phyloP scores from a whole-genome alignment of 139 green algal species.

The Coelastrella sp. region DNA sequence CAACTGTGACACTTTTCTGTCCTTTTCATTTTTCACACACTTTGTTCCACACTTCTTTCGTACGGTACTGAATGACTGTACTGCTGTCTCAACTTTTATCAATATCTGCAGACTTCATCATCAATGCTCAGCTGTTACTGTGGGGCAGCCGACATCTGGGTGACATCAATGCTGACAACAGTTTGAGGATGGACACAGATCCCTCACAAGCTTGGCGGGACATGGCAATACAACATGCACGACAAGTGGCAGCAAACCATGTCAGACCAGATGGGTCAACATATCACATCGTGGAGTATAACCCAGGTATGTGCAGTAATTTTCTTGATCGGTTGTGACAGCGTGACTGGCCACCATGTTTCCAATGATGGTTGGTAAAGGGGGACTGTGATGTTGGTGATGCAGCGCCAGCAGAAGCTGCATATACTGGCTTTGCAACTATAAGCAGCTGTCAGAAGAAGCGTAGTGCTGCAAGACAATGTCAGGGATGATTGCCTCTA shows the following conservation, averaged over 20 bases:
- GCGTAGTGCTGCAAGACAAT: too few species aligned
- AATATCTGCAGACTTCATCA: constrained; percentile 38
- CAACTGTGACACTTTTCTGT: too few species aligned
- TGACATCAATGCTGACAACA: not conserved
- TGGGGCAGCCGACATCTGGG: constrained; percentile 9
- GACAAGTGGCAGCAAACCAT: constrained; percentile 43
- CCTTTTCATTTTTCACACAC: too few species aligned
- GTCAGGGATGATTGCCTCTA: too few species aligned
- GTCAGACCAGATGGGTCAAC: constrained; percentile 46
- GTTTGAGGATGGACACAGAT: constrained; percentile 23
- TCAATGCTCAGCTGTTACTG: constrained; percentile 39
- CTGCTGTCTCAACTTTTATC: too few species aligned
- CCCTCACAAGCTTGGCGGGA: constrained; percentile 11
- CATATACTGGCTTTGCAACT: not conserved
- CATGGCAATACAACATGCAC: constrained; percentile 21
- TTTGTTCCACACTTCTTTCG: too few species aligned
- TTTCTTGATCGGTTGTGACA: constrained; percentile 8
- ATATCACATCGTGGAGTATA: constrained; percentile 47
- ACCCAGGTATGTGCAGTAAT: not conserved
- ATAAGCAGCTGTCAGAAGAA: too few species aligned
- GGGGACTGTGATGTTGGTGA: not conserved
- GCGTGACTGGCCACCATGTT: not conserved
- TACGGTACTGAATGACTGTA: too few species aligned
- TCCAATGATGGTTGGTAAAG: not conserved
- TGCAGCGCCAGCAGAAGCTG: not conserved